Evolutionary conservation across 2,329 filamentous ascomycete genomes (phyloP), one percentile per base, ranked within the genome.

Genomic region (Fusarium nygamai): DNA sequence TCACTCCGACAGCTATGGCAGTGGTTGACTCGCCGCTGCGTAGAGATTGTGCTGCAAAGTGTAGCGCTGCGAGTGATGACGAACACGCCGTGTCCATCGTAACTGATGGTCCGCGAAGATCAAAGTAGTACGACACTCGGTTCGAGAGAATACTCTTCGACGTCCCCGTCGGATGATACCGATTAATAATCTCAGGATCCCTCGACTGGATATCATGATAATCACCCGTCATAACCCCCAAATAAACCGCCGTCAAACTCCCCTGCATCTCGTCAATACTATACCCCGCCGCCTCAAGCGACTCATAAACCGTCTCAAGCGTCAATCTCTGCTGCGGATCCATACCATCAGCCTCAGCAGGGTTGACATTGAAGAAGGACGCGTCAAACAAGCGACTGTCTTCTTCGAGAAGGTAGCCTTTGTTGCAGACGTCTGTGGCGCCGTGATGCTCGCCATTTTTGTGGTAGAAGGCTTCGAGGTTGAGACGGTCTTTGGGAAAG

Each of bases 291-390:
- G 76, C 76, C 47, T 82, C 83, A 6, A 89, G 72, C 2, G 83
- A 81, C 61, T 86, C 84, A 57, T 83, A 85, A n/a, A 79, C 78
- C 0, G 83, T 81, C 59, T 86, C 83, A 9, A 85, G 78, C 22
- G 84, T 73, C 65, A 81, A 79, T 3, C 84, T 78, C 66, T 85
- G 83, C 68, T 86, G 84, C 1, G 85, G 85, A 54, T 86, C 85
- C 69, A 85, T 79, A 34, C 73, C 78, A 41, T 77, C 76, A 19
- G 82, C 82, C 61, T 86, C 84, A 20, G 80, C 65, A 5, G 81
- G 79, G 2, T 76, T 81, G 46, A 86, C 83, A 24, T 79, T 77
- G 71, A 86, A 86, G 70, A 86, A 84, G 4, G 67, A 62, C 14
- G 80, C 39, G 71, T 85, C 83, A 60, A 84, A 84, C 3, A 78